phyloP scores from a whole-genome alignment of 768 basidiomycete species.

The Tricholoma matsutake region DNA sequence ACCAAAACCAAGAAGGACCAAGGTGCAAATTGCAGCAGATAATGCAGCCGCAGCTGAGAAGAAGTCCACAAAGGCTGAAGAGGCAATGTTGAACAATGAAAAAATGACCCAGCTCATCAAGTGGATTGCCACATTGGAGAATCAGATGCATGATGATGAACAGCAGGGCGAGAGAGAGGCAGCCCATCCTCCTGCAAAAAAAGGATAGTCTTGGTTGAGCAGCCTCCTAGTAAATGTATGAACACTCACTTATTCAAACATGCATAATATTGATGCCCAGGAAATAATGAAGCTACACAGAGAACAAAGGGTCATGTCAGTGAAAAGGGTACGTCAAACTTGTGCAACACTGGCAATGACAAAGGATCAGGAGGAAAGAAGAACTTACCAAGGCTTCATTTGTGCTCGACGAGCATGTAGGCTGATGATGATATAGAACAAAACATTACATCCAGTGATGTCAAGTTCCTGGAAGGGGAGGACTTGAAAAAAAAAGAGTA shows the following conservation, averaged over 20 bases:
- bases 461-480: neutral
- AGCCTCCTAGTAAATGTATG: neutral
- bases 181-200: neutral
- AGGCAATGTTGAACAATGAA: neutral
- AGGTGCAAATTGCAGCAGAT: neutral
- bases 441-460: neutral
- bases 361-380: neutral
- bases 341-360: neutral
- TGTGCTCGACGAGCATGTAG: neutral
- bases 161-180: neutral
- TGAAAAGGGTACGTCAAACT: neutral
- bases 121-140: constrained; percentile 1
- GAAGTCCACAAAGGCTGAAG: constrained; percentile 3
- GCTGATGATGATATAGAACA: neutral
- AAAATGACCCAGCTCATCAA: neutral
- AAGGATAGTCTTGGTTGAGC: neutral
- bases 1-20: neutral
- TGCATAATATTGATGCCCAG: neutral
- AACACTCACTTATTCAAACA: neutral
- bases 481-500: neutral
- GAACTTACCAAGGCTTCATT: constrained; percentile 1
- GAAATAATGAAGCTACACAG: neutral
- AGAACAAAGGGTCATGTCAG: neutral
- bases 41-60: neutral
- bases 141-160: neutral